A percentile compares a stretch with the other conserved stretches of the same genome.
phyloP scores from a whole-genome alignment of 108 stramenopile species.

The Bacterosira constricta region DNA sequence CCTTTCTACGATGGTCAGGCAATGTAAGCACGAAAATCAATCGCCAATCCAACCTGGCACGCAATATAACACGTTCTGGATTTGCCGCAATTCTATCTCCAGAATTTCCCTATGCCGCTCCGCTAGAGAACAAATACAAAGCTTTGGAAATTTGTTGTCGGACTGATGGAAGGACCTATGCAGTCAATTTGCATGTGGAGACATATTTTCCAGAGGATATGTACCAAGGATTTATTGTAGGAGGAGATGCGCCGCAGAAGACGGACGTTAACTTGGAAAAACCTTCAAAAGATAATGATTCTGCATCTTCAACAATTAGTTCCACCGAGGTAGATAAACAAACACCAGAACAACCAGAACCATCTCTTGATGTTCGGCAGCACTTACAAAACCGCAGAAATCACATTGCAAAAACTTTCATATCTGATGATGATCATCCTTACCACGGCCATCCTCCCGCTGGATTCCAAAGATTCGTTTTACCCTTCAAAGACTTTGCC shows the following conservation, averaged over 20 bases:
- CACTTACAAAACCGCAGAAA: conserved; percentile 9
- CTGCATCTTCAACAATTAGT: neutral
- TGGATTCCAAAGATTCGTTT: conserved; percentile 44
- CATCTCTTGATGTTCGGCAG: conserved; percentile 31
- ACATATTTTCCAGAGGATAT: conserved; percentile 81
- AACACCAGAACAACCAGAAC: neutral
- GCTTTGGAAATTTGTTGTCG: conserved; percentile 81
- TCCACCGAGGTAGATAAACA: neutral
- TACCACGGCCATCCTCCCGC: conserved; percentile 31
- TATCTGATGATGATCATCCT: conserved; percentile 25
- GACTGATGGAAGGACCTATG: conserved; percentile 78
- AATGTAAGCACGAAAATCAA: conserved; percentile 63
- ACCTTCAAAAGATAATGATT: neutral
- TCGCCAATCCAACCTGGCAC: conserved; percentile 31
- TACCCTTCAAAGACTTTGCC: conserved; percentile 71
- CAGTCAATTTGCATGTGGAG: conserved; percentile 72
- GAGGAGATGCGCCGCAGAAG: conserved; percentile 3
- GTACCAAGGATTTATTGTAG: conserved; percentile 72
- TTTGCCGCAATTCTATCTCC: conserved; percentile 83
- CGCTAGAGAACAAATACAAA: conserved; percentile 71
- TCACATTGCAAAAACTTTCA: neutral
- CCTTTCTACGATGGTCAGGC: conserved; percentile 86
- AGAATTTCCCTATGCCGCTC: conserved; percentile 68
- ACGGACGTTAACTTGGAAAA: no score
- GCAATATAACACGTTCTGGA: conserved; percentile 64